phyloP scores from a whole-genome alignment of 371 early-diverging fungal genomes.

The Actinomortierella ambigua region DNA sequence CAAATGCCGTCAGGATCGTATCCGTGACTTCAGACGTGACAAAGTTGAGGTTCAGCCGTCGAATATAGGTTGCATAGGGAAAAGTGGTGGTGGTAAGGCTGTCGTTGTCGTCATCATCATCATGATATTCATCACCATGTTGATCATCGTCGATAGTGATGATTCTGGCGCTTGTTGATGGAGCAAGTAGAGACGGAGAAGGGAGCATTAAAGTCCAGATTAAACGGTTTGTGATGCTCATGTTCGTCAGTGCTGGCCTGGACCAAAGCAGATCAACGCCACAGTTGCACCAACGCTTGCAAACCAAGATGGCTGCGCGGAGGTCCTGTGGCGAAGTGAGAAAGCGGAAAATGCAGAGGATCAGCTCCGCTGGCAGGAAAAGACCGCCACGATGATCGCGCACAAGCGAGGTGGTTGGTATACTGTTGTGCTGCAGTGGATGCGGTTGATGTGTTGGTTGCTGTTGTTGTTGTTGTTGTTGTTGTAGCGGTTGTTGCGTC shows the following conservation, averaged over 20 bases:
- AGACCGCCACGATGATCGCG: no score
- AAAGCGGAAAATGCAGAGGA: constrained; percentile 30
- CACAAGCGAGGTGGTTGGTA: no score
- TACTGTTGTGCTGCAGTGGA: no score
- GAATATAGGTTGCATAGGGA: constrained; percentile 58
- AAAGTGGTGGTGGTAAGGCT: constrained; percentile 44
- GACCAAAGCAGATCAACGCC: constrained; percentile 41
- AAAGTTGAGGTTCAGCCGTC: constrained; percentile 64
- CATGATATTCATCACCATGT: no score
- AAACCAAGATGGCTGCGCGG: constrained; percentile 35
- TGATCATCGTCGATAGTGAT: no score
- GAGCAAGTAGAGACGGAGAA: no score
- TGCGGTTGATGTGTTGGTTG: no score
- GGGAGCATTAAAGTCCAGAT: constrained; percentile 13
- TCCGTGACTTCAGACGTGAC: constrained; percentile 55
- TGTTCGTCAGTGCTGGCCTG: constrained; percentile 15
- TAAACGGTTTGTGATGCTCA: constrained; percentile 11
- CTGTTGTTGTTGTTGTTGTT: no score
- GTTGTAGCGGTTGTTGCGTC: no score
- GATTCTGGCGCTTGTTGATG: no score
- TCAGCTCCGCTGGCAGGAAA: constrained; percentile 26
- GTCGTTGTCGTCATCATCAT: no score
- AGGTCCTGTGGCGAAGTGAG: constrained; percentile 25
- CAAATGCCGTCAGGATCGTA: constrained; percentile 45
- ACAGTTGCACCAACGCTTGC: constrained; percentile 38